Base-by-base conservation (phyloP, 2,329 filamentous ascomycete species). In the Xylaria polymorpha region DNA sequence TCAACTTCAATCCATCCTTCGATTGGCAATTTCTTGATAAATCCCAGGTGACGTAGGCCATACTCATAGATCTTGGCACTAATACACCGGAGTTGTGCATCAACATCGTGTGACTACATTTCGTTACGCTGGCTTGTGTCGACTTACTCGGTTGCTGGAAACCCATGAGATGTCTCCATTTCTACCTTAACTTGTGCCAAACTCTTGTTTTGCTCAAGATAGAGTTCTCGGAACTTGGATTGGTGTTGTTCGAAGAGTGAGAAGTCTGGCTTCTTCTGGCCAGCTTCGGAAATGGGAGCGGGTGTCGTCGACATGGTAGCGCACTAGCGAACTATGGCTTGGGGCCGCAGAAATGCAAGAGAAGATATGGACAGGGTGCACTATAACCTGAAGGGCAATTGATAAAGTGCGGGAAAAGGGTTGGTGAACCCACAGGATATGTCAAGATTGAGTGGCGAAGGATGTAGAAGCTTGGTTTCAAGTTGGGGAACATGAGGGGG, bases 41-140 rank as follows among this genome's bases (percentile, higher is more conserved):
- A 22, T 2, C 61, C 51, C 9, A 58, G 15, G 7, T 41, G 41
- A 3, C 22, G 51, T 20, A 64, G 22, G 35, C 61, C 61, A 41
- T 64, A 48, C 20, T 64, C 53, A 20, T 64, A 64, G 10, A 7
- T 25, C n/a, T 64, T 64, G 5, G 43, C 2, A 39, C 61, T 64
- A n/a, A n/a, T n/a, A 18, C 12, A 22, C n/a, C 35, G n/a, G 41
- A 8, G 15, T 41, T 32, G 4, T 14, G 18, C 10, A 12, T 61
- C 6, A 53, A 46, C 5, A 53, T 41, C 12, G 18, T 14, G 15
- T 61, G 7, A 18, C 20, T 29, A 25, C 22, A 14, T 32, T 10
- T 12, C n/a, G 8, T 8, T 53, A 20, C 6, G 18, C 8, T 32
- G 14, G 6, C 20, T 32, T 9, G 15, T 20, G 4, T 43, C 22